Conservation (phyloP, 768 basidiomycete species). For the Tulasnella sp. region DNA sequence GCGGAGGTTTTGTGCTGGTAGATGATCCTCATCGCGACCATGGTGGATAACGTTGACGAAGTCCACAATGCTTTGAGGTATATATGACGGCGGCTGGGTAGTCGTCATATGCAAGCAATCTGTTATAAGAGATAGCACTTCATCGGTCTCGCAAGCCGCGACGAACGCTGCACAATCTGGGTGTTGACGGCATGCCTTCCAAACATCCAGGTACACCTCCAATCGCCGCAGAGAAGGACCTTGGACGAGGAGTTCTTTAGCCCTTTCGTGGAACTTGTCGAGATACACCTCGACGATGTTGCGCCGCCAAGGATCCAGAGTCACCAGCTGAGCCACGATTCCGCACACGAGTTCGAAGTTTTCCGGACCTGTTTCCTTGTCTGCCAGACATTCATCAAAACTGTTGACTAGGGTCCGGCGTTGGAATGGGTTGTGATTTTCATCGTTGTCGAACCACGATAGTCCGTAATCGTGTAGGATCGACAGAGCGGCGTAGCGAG, state of each 20-base stretch:
- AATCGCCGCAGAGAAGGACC: not conserved
- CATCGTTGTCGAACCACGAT: slow-evolving; percentile 8
- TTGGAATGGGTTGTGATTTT: not conserved
- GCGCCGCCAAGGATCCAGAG: not conserved
- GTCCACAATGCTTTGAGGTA: not conserved
- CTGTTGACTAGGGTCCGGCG: not conserved
- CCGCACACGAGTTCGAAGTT: slow-evolving; percentile 4
- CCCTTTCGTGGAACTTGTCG: not conserved
- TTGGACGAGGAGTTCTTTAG: not conserved
- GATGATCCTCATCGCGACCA: not conserved
- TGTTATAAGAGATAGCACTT: not conserved
- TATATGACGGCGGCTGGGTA: not conserved
- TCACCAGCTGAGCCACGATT: not conserved
- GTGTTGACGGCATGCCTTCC: not conserved
- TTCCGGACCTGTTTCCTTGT: not conserved
- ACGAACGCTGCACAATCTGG: not conserved
- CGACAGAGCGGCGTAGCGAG: not conserved
- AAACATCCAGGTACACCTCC: not conserved
- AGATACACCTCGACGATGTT: not conserved
- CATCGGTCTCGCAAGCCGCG: slow-evolving; percentile 1
- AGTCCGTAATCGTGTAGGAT: not conserved
- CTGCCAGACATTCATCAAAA: not conserved
- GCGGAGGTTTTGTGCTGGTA: not conserved
- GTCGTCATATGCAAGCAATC: not conserved
- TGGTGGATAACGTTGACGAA: not conserved